A percentile compares a stretch with the other conserved stretches of the same genome.
These are phyloP conservation scores for Casuarina glauca DNA, from an alignment of 306 rosid species.

Conservation along the genomic window DNA sequence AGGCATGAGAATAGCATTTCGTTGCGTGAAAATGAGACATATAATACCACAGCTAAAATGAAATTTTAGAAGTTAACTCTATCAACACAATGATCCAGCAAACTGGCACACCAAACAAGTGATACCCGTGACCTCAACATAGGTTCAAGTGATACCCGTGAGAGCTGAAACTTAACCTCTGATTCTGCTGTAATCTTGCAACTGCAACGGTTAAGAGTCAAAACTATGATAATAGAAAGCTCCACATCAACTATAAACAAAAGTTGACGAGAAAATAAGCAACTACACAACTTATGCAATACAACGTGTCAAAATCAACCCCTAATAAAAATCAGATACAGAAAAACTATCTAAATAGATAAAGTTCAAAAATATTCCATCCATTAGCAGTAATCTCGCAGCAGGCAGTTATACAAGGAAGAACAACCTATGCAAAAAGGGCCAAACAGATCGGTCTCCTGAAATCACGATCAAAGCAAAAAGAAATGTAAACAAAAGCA, in stretches of 20 bases:
- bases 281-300: background rate
- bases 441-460: constrained; percentile 22
- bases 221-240: constrained; percentile 8
- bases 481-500: background rate
- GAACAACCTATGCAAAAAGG: constrained; percentile 59
- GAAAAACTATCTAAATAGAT: background rate
- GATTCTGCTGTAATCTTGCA: constrained; percentile 87
- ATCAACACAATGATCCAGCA: background rate
- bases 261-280: constrained; percentile 9
- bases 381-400: background rate
- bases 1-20: background rate
- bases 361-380: background rate
- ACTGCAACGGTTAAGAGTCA: constrained; percentile 47
- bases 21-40: background rate
- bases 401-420: constrained; percentile 40
- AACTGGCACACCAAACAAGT: constrained; percentile 1
- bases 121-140: constrained; percentile 89
- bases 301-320: background rate
- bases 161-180: constrained; percentile 89
- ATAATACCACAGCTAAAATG: background rate
- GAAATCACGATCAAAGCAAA: constrained; percentile 15
- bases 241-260: constrained; percentile 17
- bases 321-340: background rate
- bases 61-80: background rate
- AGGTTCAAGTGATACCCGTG: constrained; percentile 79